Base-by-base conservation (phyloP, 2,329 filamentous ascomycete genomes). In the Tricladium varicosporioides region DNA sequence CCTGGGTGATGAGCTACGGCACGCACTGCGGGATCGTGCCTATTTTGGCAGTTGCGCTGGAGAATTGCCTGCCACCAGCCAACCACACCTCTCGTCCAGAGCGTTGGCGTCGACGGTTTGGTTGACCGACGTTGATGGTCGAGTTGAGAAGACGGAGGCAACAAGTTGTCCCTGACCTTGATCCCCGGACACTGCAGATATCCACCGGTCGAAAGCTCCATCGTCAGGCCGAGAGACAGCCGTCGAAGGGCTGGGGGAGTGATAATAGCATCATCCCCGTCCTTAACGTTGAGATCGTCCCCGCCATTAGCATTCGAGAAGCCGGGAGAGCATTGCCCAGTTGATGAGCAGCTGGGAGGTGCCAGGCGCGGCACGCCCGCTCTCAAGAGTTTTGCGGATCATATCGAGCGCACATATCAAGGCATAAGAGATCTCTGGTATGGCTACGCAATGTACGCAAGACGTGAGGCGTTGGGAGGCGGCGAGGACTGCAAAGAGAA, bases 291-390 rank as follows among this genome's bases (percentile, higher is more conserved):
- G 43, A 57, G 59, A 63, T 63, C 51, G 44, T 27, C 54, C 52
- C 61, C 57, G 54, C 60, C 54, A 60, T 59, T 58, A 50, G 53
- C 48, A 56, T 60, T 59, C 58, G 48, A 56, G 59, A 65, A 60
- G 61, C 44, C 18, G 15, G 14, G 18, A 13, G 42, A 36, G 58
- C 57, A 62, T 60, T 61, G 55, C 57, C 51, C 51, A 31, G 22
- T 58, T 58, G 57, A 59, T 59, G 54, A 56, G 49, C 31, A 42
- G 45, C 61, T 44, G 51, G 52, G 58, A 56, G 47, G 14, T 22
- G 43, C 61, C 49, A 52, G 49, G 48, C 54, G 33, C 7, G 36
- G 45, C 47, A 51, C 50, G 48, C 19, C 22, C 27, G 19, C 33
- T 47, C 47, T 43, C n/a, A 32, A 18, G 45, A 53, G 43, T 42